Evolutionary conservation across 192 early-diverging fungal species (phyloP), one percentile per base, ranked within the genome.

Genomic region (Podochytrium sp.): DNA sequence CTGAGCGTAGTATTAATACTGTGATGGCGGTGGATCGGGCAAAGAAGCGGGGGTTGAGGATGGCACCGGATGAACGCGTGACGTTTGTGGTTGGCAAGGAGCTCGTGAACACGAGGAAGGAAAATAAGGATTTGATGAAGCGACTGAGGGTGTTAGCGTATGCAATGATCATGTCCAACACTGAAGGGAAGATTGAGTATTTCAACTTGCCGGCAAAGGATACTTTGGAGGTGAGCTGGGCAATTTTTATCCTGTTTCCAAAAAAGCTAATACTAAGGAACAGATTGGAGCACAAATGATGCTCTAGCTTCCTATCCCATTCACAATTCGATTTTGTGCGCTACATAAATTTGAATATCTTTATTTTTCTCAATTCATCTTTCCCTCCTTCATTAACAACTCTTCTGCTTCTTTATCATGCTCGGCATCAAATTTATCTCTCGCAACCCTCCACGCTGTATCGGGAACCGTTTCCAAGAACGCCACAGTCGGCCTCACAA

Each of bases 381-480:
- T 69, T 30, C 27, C 25, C 7, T 6, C 52, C 30, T 55, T 55
- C 5, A 6, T 29, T 6, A 55, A 25, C 7, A 55, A 23, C 41
- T 75, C 77, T 20, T 82, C 78, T 49, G 77, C 82, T n/a, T 89
- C 79, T 40, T 84, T 79, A 40, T 84, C 87, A n/a, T n/a, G n/a
- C n/a, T n/a, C n/a, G n/a, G n/a, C n/a, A n/a, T n/a, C n/a, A n/a
- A n/a, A n/a, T 58, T 78, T 76, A 10, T 85, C 80, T 41, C 64
- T 76, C 34, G 60, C 4, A 57, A 85, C 53, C 35, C 75, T 57
- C 84, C 84, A 85, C 18, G 69, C 61, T 4, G 23, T n/a, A 29
- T 80, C 84, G 40, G 79, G 74, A 5, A 85, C 50, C n/a, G n/a
- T 33, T 43, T 85, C 72, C 29, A 85, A 51, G 34, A 70, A 30